These are phyloP conservation scores for Coemansia erecta DNA, from an alignment of 192 early-diverging fungal species.

Conservation along the genomic window DNA sequence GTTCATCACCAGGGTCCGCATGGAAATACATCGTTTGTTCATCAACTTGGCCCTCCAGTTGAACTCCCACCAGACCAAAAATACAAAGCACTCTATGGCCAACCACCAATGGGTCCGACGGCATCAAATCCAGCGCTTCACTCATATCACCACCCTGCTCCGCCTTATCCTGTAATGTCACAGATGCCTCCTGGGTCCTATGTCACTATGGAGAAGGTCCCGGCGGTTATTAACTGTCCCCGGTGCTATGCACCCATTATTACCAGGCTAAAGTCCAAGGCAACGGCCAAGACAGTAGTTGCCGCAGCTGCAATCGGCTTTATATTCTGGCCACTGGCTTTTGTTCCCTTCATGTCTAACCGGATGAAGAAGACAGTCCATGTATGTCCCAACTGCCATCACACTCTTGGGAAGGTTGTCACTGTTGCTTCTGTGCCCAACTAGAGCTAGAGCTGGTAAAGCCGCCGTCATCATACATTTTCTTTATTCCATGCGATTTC, in stretches of 20 bases:
- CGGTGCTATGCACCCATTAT: slow-evolving; percentile 7
- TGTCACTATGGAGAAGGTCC: slow-evolving; percentile 1
- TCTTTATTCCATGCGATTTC: not conserved
- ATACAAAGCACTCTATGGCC: not conserved
- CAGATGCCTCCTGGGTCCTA: slow-evolving; percentile 6
- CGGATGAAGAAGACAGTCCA: slow-evolving; percentile 7
- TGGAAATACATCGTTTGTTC: not conserved
- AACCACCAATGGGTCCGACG: not conserved
- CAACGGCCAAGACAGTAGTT: slow-evolving; percentile 3
- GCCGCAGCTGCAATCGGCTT: slow-evolving; percentile 6
- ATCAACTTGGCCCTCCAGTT: not conserved
- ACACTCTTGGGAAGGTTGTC: slow-evolving; percentile 8
- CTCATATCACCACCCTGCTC: not conserved
- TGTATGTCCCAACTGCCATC: slow-evolving; percentile 3
- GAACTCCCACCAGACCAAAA: not conserved
- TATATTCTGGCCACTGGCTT: slow-evolving; percentile 9
- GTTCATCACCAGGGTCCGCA: not conserved
- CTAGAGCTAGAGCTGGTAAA: not conserved
- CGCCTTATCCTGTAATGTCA: not conserved
- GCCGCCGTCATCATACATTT: not conserved
- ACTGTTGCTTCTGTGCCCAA: slow-evolving; percentile 7
- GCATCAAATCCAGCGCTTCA: not conserved
- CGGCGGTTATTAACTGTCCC: slow-evolving; percentile 7
- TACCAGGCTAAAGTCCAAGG: slow-evolving; percentile 3
- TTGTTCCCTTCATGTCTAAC: slow-evolving; percentile 5